Percentiles rank a stretch among this genome's conserved stretches.
phyloP scores from a whole-genome alignment of 805 yeast species.

The Nakazawaea laoshanensis region DNA sequence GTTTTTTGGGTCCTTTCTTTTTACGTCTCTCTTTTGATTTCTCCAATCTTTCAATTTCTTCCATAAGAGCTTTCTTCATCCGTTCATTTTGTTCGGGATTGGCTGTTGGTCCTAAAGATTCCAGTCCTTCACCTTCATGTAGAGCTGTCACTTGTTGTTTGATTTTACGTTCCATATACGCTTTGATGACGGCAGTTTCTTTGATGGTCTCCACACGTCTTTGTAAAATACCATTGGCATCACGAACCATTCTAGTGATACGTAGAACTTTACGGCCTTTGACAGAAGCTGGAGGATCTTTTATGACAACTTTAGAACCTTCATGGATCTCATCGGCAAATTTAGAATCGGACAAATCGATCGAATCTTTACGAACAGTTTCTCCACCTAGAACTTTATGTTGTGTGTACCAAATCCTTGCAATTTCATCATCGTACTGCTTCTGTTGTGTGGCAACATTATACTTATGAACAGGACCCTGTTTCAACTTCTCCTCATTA shows the following conservation, averaged over 20 bases:
- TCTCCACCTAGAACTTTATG: conserved; percentile 43
- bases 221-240: conserved; percentile 79
- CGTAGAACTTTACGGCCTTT: conserved; percentile 24
- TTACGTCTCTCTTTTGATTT: conserved; percentile 64
- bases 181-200: conserved; percentile 82
- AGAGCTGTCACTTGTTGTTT: conserved; percentile 20
- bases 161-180: conserved; percentile 58
- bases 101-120: conserved; percentile 66
- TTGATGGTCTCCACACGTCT: conserved; percentile 68
- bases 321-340: conserved; percentile 8
- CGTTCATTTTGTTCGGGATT: conserved; percentile 79
- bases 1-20: conserved; percentile 23
- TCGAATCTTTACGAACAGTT: conserved; percentile 13
- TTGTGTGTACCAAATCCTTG: conserved; percentile 85
- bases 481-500: conserved; percentile 26
- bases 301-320: conserved; percentile 6
- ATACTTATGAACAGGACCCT: conserved; percentile 57
- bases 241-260: conserved; percentile 74
- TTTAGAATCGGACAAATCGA: conserved; percentile 1
- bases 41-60: conserved; percentile 74
- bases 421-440: conserved; percentile 84
- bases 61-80: conserved; percentile 68
- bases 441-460: conserved; percentile 82
- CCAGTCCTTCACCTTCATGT: conserved; percentile 46
- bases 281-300: conserved; percentile 22